phyloP scores from a whole-genome alignment of 495 filamentous ascomycete species.

The Neurospora sp. region DNA sequence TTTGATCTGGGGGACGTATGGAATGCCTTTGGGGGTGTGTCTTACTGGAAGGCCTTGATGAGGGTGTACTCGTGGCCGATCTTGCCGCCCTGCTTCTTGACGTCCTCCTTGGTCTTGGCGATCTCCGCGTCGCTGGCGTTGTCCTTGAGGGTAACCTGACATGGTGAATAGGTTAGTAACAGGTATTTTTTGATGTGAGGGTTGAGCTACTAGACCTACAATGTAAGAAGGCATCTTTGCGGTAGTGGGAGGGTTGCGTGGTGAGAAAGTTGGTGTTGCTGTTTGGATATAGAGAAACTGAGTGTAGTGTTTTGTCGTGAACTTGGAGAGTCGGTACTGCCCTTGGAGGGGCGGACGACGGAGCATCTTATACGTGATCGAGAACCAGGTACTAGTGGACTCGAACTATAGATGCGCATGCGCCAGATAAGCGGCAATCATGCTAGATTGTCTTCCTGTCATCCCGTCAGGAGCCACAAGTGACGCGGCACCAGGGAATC shows the following conservation, averaged over 20 bases:
- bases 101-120: constrained; percentile 64
- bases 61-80: constrained; percentile 75
- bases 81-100: constrained; percentile 59
- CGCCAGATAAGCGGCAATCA: neutral
- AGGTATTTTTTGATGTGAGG: too few species aligned
- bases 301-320: neutral
- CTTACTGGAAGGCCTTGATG: constrained; percentile 88
- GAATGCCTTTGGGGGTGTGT: neutral
- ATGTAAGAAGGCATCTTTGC: constrained; percentile 62
- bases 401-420: neutral
- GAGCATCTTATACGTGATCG: neutral
- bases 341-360: neutral
- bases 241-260: neutral
- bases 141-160: constrained; percentile 69
- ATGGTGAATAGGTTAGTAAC: constrained; percentile 1
- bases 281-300: neutral
- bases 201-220: too few species aligned
- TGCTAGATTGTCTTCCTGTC: neutral
- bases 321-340: neutral
- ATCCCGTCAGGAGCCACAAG: neutral
- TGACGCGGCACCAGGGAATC: neutral
- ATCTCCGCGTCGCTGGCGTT: constrained; percentile 50
- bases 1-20: neutral
- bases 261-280: neutral
- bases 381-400: neutral